Conservation (phyloP, 306 rosid genomes). For the Vigna mungo region DNA sequence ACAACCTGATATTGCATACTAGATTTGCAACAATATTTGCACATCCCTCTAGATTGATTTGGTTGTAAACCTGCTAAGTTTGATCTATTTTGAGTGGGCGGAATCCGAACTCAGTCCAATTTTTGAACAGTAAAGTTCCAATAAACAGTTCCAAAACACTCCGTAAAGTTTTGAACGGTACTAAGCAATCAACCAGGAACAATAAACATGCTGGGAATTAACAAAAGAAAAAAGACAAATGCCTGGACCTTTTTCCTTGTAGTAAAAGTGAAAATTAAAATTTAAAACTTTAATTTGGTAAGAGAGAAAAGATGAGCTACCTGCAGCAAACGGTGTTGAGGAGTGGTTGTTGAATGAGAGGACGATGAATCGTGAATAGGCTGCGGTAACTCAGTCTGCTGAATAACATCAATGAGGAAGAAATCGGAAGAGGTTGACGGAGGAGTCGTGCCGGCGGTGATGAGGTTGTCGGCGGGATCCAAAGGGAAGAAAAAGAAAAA, state of each 20-base stretch:
- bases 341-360: no score
- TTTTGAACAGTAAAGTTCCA: no score
- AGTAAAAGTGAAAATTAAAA: not conserved
- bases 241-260: not conserved
- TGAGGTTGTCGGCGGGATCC: no score
- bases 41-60: not conserved
- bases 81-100: not conserved
- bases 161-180: not conserved
- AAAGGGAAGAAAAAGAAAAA: no score
- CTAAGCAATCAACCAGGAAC: not conserved
- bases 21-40: not conserved
- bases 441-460: no score
- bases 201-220: not conserved
- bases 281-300: not conserved
- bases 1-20: not conserved
- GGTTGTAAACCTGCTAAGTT: constrained; percentile 5
- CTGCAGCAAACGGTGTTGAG: constrained; percentile 51
- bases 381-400: constrained; percentile 39
- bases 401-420: no score
- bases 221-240: not conserved
- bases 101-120: constrained; percentile 12
- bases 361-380: constrained; percentile 35
- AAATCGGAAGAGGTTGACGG: no score
- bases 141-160: not conserved
- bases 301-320: constrained; percentile 46